Evolutionary conservation across 192 early-diverging fungal genomes (phyloP), one percentile per base, ranked within the genome.

Genomic region (Coemansia sp.): DNA sequence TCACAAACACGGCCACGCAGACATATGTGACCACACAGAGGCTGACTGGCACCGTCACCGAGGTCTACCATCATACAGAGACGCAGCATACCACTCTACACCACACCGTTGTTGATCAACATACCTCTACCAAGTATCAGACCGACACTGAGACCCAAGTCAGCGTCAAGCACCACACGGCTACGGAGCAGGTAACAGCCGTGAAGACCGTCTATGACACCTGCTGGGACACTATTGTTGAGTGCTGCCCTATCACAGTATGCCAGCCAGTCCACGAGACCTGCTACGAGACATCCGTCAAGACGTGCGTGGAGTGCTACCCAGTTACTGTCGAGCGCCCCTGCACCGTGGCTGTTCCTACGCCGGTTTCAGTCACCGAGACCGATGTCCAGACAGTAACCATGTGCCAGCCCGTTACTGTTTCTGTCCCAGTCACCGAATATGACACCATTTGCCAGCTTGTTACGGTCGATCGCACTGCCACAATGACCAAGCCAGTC

Each of bases 361-460:
- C 56, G 37, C 51, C 68, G 1, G 68, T 79, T 37, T 63, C 71
- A 0, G 58, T 74, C 16, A 71, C 67, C 5, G 58, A 79, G 25
- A 74, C 72, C 3, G 60, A 57, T n/a, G 42, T 23, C 39, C 68
- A 74, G 58, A 79, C 77, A 0, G 64, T 74, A 35, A 79, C 77
- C 30, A 66, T 79, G 71, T 79, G 77, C 65, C 77, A 74, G 65
- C 71, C 77, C 1, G 64, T 79, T n/a, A 79, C 77, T 12, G 77
- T 74, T 0, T 67, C 77, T 0, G 49, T 59, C 8, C 67, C 68
- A 0, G 53, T 79, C 58, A 79, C 77, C 18, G 77, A 79, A 37
- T 79, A 79, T 23, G 77, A 79, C 40, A 79, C 77, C 5, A 65
- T 79, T 5, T 79, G 71, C 59, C 77, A 79, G 68, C 69, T 79